Percentiles rank a stretch among this genome's conserved stretches.
These are phyloP conservation scores for Chlorella variabilis DNA, from an alignment of 163 green algal species.

Conservation along the genomic window DNA sequence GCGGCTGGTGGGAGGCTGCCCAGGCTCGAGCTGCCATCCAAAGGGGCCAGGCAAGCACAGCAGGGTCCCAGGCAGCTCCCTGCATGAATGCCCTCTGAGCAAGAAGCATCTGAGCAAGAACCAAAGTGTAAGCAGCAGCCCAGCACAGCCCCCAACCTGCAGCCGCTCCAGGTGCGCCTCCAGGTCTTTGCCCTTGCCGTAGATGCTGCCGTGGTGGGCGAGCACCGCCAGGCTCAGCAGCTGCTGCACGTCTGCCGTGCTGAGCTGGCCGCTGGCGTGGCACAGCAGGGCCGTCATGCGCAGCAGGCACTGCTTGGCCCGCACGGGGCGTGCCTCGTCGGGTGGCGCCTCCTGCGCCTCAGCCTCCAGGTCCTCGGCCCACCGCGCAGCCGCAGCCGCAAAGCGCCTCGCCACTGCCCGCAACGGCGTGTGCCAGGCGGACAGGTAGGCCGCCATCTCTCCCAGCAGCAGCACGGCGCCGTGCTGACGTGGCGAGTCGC, in stretches of 20 bases:
- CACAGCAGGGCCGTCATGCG: conserved; percentile 55
- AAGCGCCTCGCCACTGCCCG: conserved; percentile 42
- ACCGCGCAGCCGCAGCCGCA: conserved; percentile 45
- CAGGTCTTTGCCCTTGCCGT: not conserved
- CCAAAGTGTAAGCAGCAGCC: too few relatives aligned
- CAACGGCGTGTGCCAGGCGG: conserved; percentile 46
- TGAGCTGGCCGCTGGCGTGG: conserved; percentile 36
- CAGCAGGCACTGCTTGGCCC: conserved; percentile 57
- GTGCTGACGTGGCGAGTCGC: conserved; percentile 43
- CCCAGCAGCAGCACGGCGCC: conserved; percentile 47
- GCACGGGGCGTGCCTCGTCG: conserved; percentile 31
- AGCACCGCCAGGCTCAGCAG: conserved; percentile 44
- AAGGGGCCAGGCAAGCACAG: too few relatives aligned
- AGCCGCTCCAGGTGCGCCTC: conserved; percentile 37
- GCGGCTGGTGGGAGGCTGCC: too few relatives aligned
- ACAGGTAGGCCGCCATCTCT: conserved; percentile 52
- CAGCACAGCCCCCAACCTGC: conserved; percentile 8
- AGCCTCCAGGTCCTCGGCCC: conserved; percentile 48
- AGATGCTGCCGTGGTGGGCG: conserved; percentile 46
- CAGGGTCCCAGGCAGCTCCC: too few relatives aligned
- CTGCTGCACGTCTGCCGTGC: conserved; percentile 29
- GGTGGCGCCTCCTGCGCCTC: conserved; percentile 1
- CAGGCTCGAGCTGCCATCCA: too few relatives aligned
- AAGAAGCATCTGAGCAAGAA: too few relatives aligned
- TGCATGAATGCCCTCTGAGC: too few relatives aligned